These are phyloP conservation scores for Phytophthora hibernalis DNA, from an alignment of 352 stramenopile genomes.

Conservation along the genomic window DNA sequence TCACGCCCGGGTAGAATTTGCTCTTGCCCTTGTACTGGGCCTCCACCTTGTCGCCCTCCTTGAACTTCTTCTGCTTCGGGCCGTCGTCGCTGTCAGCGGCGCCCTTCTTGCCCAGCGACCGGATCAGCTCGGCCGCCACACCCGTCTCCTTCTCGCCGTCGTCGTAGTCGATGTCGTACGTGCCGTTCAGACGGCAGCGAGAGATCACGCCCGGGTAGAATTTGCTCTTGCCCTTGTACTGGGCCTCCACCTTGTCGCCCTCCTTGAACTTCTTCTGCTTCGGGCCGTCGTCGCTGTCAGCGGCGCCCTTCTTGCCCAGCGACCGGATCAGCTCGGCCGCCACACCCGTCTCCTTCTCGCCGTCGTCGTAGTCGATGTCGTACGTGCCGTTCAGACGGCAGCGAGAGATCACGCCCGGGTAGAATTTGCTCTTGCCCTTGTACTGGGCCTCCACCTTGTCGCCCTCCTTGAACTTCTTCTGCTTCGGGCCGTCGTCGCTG, in stretches of 20 bases:
- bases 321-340: conserved; percentile 10
- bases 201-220: conserved; percentile 13
- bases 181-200: conserved; percentile 10
- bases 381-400: conserved; percentile 13
- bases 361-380: conserved; percentile 14
- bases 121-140: conserved; percentile 14
- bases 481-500: conserved; percentile 10
- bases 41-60: conserved; percentile 13
- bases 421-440: conserved; percentile 16
- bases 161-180: conserved; percentile 15
- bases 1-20: conserved; percentile 13
- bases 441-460: conserved; percentile 14
- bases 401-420: conserved; percentile 10
- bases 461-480: conserved; percentile 12
- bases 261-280: conserved; percentile 14
- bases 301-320: conserved; percentile 1
- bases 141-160: conserved; percentile 14
- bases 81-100: conserved; percentile 2
- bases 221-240: conserved; percentile 17
- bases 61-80: conserved; percentile 12
- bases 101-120: conserved; percentile 3
- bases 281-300: conserved; percentile 8
- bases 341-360: conserved; percentile 14
- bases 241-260: conserved; percentile 10
- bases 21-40: conserved; percentile 15